Base-by-base conservation (phyloP, 2,329 filamentous ascomycete genomes). In the Penicillium sp. region DNA sequence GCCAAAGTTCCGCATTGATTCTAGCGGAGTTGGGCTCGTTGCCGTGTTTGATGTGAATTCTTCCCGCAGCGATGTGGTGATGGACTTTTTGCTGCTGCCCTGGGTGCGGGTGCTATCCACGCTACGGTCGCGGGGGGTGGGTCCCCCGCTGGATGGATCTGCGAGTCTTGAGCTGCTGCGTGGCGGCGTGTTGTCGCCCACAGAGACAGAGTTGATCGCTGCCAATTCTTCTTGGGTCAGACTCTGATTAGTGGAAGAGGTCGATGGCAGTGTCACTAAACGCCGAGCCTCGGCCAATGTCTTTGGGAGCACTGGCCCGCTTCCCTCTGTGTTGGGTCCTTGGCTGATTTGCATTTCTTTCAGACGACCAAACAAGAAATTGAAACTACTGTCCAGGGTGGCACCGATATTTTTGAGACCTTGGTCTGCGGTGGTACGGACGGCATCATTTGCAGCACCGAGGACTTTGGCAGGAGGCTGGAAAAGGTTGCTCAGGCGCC, bases 271-370 rank as follows among this genome's bases (percentile, higher is more conserved):
- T 66, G 86, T 89, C 58, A 99, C 89, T 10, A 99, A 83, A 70
- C 92, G 93, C 44, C 92, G 83, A 14, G 93, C 94, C 66, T 99
- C 94, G 64, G 96, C 94, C 0, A 99, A 79, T 1, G 94, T 99
- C 66, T 90, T 93, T 1, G 94, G 94, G 0, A 96, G 81, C 39
- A 80, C 68, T 6, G 85, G 75, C 21, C 53, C 63, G 34, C 50
- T 51, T n/a, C 67, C 67, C 16, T 70, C 64, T 63, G 64, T 75
- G 65, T 62, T 80, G 71, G 68, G 68, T 66, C 58, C 73, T 67
- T 72, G 84, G 76, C 63, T 86, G 50, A 80, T 70, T 48, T 76
- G 74, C 45, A 75, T 61, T 56, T 96, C 92, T 57, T 89, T 90
- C 18, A 97, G 80, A 62, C 92, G 90, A 14, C 93, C 93, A 50